Conservation (phyloP, 352 stramenopile genomes). For the Globisporangium apiculatum region DNA sequence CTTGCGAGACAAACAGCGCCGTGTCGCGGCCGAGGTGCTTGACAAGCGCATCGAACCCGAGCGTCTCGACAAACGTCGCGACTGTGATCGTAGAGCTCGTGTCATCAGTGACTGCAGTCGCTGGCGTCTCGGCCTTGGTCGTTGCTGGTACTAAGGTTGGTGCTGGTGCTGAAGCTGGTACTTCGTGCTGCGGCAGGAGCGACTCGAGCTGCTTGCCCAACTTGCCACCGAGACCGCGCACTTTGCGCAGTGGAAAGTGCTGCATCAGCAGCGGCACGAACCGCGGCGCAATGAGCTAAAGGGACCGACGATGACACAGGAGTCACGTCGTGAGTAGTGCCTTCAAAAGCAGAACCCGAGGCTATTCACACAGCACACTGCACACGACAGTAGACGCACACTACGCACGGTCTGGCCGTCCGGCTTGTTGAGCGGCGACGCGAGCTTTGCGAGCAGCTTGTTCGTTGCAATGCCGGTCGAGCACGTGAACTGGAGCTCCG, state of each 20-base stretch:
- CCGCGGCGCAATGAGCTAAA: constrained; percentile 46
- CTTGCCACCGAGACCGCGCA: constrained; percentile 72
- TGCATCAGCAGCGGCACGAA: constrained; percentile 64
- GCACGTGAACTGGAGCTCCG: constrained; percentile 67
- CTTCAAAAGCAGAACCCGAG: too few relatives aligned
- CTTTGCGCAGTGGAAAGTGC: constrained; percentile 61
- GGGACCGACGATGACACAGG: too few relatives aligned
- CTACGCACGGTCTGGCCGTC: constrained; percentile 56
- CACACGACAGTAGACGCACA: too few relatives aligned
- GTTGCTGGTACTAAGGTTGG: constrained; percentile 2
- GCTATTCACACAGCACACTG: too few relatives aligned
- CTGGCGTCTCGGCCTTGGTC: constrained; percentile 12
- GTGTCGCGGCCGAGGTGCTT: constrained; percentile 55
- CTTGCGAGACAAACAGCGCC: constrained; percentile 39
- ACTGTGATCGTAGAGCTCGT: constrained; percentile 20
- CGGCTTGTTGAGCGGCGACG: constrained; percentile 75
- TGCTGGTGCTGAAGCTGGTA: constrained; percentile 8
- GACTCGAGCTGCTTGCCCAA: constrained; percentile 61
- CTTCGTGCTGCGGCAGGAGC: constrained; percentile 40
- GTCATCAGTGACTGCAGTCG: background rate
- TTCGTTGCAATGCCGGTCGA: constrained; percentile 72
- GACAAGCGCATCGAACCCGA: constrained; percentile 40
- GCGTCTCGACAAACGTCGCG: constrained; percentile 43
- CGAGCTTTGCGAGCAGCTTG: constrained; percentile 76
- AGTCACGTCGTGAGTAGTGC: too few relatives aligned